These are phyloP conservation scores for Microcera coccophila DNA, from an alignment of 2,329 filamentous ascomycete genomes.

Conservation along the genomic window DNA sequence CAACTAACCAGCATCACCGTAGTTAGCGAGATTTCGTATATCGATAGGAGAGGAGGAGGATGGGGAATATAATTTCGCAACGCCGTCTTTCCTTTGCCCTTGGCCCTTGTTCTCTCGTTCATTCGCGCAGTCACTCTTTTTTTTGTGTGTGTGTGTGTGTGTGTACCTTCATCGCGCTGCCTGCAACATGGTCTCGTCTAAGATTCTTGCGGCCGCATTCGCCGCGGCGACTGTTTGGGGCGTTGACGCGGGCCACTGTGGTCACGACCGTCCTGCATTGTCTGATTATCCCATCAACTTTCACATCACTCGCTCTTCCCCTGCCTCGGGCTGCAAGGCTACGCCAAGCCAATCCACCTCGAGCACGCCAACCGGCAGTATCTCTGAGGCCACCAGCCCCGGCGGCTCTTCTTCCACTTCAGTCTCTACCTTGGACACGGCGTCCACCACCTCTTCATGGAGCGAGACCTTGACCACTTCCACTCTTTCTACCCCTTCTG, in stretches of 20 bases:
- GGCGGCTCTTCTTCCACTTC: background rate
- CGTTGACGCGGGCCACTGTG: background rate
- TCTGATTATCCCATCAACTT: too few species aligned
- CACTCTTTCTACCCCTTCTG: background rate
- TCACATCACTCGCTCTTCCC: too few species aligned
- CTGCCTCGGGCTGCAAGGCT: background rate
- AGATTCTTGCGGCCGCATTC: background rate
- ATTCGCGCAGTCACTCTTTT: background rate
- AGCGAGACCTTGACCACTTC: background rate
- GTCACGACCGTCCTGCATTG: background rate
- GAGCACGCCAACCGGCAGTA: too few species aligned
- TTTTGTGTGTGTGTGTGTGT: background rate
- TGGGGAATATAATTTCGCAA: background rate
- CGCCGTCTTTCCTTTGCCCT: background rate
- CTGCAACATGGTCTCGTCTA: background rate
- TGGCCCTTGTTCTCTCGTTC: background rate
- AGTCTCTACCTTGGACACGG: background rate
- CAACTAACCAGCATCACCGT: background rate
- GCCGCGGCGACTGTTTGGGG: background rate
- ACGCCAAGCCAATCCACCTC: too few species aligned
- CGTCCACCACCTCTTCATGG: background rate
- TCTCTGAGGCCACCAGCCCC: background rate
- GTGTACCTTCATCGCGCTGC: background rate
- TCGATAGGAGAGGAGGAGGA: background rate
- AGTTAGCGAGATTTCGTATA: background rate